A percentile compares a stretch with the other conserved stretches of the same genome.
Conservation (phyloP, 108 stramenopile species). For the Nitzschia sp. region DNA sequence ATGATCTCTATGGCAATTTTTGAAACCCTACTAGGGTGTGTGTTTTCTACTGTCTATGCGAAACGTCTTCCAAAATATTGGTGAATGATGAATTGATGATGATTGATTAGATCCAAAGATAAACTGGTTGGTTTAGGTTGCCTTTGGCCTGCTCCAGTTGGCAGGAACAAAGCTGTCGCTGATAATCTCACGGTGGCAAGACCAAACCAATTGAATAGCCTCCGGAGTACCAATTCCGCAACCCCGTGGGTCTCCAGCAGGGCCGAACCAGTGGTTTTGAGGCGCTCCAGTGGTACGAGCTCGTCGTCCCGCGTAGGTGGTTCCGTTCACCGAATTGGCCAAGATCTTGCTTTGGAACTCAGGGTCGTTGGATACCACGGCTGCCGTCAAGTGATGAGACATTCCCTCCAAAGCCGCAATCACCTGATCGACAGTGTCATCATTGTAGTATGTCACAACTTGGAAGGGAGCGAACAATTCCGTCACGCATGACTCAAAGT, state of each 20-base stretch:
- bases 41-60: too few relatives aligned
- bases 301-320: conserved; percentile 94
- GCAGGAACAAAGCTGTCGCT: conserved; percentile 77
- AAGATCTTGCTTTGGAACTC: conserved; percentile 84
- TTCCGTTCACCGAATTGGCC: conserved; percentile 96
- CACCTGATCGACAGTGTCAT: conserved; percentile 74
- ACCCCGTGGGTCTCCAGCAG: conserved; percentile 89
- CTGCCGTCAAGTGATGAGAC: conserved; percentile 96
- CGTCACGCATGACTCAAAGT: conserved; percentile 79
- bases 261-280: conserved; percentile 99
- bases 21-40: too few relatives aligned
- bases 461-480: conserved; percentile 98
- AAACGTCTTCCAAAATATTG: too few relatives aligned
- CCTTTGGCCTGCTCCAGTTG: conserved; percentile 49
- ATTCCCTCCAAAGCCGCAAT: conserved; percentile 91
- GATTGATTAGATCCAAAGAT: too few relatives aligned
- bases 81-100: too few relatives aligned
- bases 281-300: conserved; percentile 98
- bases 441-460: conserved; percentile 89
- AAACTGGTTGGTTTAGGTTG: too few relatives aligned
- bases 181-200: conserved; percentile 97
- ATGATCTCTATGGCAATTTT: too few relatives aligned
- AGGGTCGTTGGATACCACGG: conserved; percentile 94
- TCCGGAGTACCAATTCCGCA: conserved; percentile 97
- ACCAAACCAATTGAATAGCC: conserved; percentile 98